Percentiles rank a stretch among this genome's conserved stretches.
Conservation (phyloP, 2,329 filamentous ascomycete genomes). For the Didymella pinodella region DNA sequence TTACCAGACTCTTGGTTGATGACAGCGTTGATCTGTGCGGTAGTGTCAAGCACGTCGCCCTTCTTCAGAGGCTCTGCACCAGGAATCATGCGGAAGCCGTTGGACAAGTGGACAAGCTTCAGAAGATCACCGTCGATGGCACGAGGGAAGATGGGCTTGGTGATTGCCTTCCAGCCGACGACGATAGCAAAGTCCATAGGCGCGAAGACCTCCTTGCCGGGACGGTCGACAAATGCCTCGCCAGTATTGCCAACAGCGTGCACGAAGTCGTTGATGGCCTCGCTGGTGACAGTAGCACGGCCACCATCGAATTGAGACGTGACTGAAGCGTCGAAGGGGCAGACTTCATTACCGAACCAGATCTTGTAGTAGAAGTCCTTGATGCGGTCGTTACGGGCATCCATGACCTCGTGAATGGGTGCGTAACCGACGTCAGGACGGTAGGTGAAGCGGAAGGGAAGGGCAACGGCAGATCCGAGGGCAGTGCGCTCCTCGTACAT, state of each 20-base stretch:
- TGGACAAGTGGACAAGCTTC: conserved; percentile 95
- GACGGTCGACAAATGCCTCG: conserved; percentile 94
- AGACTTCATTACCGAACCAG: conserved; percentile 89
- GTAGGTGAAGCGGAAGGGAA: conserved; percentile 90
- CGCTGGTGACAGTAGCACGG: conserved; percentile 82
- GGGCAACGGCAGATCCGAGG: conserved; percentile 78
- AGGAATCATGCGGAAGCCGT: conserved; percentile 97
- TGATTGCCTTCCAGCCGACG: conserved; percentile 99
- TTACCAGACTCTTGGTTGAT: conserved; percentile 98
- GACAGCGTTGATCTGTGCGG: conserved; percentile 94
- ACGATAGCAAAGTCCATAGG: conserved; percentile 99
- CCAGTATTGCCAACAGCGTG: conserved; percentile 98
- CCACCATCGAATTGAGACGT: conserved; percentile 92
- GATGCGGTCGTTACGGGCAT: conserved; percentile 93
- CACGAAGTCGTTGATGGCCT: conserved; percentile 98
- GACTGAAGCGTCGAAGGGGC: conserved; percentile 84
- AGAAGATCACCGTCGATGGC: conserved; percentile 95
- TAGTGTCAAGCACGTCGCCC: conserved; percentile 90
- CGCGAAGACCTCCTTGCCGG: conserved; percentile 90
- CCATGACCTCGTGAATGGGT: conserved; percentile 97
- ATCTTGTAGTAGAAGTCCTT: conserved; percentile 99
- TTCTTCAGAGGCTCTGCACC: conserved; percentile 95
- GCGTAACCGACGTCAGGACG: conserved; percentile 95
- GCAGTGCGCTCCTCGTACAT: conserved; percentile 94
- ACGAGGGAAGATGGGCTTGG: conserved; percentile 97